Evolutionary conservation across 345 rosid genomes (phyloP), one percentile per base, ranked within the genome.

Genomic region (Combretum micranthum): DNA sequence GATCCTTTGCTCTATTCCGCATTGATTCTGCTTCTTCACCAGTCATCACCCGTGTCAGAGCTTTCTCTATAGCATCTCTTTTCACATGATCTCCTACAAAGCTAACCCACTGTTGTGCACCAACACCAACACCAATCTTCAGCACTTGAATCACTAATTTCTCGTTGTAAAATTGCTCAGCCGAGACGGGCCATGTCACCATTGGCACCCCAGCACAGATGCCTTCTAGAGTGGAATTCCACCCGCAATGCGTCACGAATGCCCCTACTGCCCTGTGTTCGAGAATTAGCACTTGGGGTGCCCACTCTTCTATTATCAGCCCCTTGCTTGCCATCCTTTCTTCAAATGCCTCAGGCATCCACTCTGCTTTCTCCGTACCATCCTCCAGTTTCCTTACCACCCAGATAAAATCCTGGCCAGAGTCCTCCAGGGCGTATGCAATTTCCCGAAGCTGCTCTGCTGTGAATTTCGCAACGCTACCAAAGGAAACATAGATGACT

Each of bases 211-310:
- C 84, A 0, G 76, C 81, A 1, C 73, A 50, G 1, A 83, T 59
- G 0, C 72, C 84, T 55, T 86, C 83, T 1, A 86, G 57, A 23
- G 72, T 67, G 0, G 80, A 83, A 72, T 85, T 85, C 88, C 84
- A 80, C 1, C 85, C 80, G 0, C 86, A 85, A 2, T 80, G 86
- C 0, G 81, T 80, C 66, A 85, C 64, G 21, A 86, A 83, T n/a
- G 75, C 85, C 16, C 82, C 85, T 0, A 74, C 56, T 0, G 82
- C 75, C 57, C 61, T 66, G 55, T 86, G 85, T 7, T 75, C 80
- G 17, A 86, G 85, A 54, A 86, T 81, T 50, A 83, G 13, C 16
- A 83, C 71, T 44, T 86, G 87, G 0, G 87, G 88, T 0, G 81
- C 84, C 87, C 95, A 86, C 2, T 84, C 90, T 11, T 69, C 62